phyloP scores from a whole-genome alignment of 2,329 filamentous ascomycete species.

The Sporothrix globosa region DNA sequence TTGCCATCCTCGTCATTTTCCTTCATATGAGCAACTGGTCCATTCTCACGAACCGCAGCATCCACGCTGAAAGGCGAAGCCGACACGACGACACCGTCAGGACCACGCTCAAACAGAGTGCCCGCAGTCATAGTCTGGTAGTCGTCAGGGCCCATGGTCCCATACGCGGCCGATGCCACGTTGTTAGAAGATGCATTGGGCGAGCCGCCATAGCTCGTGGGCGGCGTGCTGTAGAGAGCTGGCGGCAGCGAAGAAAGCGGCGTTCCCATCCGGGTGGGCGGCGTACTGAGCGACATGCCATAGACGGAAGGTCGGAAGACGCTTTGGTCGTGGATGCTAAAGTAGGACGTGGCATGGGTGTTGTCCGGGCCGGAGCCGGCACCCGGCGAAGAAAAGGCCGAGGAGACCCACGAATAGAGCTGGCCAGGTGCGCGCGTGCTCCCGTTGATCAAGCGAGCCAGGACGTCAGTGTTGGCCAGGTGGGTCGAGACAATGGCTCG shows the following conservation, averaged over 20 bases:
- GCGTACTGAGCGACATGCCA: no score
- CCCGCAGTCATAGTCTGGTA: not conserved
- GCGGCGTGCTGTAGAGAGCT: not conserved
- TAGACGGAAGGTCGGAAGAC: not conserved
- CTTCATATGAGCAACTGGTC: not conserved
- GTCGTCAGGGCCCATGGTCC: not conserved
- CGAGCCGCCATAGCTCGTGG: not conserved
- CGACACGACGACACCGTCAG: not conserved
- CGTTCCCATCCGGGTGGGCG: not conserved
- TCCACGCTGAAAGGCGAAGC: no score
- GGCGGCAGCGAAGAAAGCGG: not conserved
- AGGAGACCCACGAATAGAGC: not conserved
- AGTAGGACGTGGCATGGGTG: not conserved
- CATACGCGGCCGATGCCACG: not conserved
- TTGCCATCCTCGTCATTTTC: not conserved
- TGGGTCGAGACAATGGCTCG: not conserved
- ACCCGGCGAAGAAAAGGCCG: not conserved
- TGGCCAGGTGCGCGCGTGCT: not conserved
- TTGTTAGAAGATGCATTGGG: not conserved
- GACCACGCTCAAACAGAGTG: slow-evolving; percentile 11
- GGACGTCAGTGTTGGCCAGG: not conserved
- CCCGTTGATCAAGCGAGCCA: not conserved
- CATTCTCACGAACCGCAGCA: not conserved
- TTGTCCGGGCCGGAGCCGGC: not conserved
- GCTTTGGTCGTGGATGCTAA: not conserved